These are phyloP conservation scores for Wallemia hederae DNA, from an alignment of 1,284 basidiomycete genomes.

Conservation along the genomic window DNA sequence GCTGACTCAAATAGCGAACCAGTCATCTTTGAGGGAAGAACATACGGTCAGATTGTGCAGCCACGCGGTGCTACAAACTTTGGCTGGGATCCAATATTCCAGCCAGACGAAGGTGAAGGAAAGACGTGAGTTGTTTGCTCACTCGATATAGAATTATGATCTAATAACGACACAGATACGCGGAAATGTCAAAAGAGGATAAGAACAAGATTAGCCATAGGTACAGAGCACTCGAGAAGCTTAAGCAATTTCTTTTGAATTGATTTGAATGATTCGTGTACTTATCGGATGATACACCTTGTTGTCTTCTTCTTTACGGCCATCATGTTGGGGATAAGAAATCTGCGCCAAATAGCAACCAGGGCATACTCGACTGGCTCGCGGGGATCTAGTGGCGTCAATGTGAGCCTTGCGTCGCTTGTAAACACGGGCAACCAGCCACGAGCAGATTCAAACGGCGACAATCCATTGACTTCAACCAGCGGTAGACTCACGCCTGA, in stretches of 20 bases:
- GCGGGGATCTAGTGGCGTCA: too few species aligned
- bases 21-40: conserved; percentile 69
- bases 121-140: conserved; percentile 30
- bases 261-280: too few species aligned
- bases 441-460: too few species aligned
- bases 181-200: conserved; percentile 61
- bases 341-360: too few species aligned
- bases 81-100: conserved; percentile 79
- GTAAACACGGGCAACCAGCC: too few species aligned
- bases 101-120: conserved; percentile 35
- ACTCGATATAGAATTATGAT: too few species aligned
- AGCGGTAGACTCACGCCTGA: not conserved
- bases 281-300: too few species aligned
- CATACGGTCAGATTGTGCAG: conserved; percentile 61
- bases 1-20: conserved; percentile 48
- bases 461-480: too few species aligned
- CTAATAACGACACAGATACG: conserved; percentile 30
- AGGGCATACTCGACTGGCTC: too few species aligned
- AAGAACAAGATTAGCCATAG: conserved; percentile 80
- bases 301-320: too few species aligned
- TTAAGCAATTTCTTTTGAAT: conserved; percentile 32
- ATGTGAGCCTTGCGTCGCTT: too few species aligned
- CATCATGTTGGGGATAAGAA: too few species aligned
- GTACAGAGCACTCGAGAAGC: conserved; percentile 54
- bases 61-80: conserved; percentile 44